Evolutionary conservation across 768 basidiomycete species (phyloP), one percentile per base, ranked within the genome.

Genomic region (Rhodocollybia butyracea): DNA sequence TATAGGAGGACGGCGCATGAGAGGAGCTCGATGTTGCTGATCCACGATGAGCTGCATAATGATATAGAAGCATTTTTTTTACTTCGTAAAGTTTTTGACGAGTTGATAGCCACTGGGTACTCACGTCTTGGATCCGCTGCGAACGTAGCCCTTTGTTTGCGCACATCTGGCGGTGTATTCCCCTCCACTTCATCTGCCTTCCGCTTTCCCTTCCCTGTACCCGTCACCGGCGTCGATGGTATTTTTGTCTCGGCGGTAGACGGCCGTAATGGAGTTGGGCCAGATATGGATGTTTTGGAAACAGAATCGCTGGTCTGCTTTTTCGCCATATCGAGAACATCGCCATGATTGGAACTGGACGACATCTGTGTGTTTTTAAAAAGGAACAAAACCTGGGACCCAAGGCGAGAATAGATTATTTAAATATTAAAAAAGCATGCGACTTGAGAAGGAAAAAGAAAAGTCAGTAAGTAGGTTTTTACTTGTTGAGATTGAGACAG

Each of bases 171-270:
- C 31, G 86, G 86, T 2, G 88, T 87, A 36, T 66, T 68, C 38
- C 72, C 71, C 57, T 84, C 85, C n/a, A 83, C 73, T 60, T 89
- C 88, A 41, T 87, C 85, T 5, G 86, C 87, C 64, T 89, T 90
- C 57, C 88, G 75, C 67, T 90, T 90, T 6, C 85, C 85, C 61
- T 75, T 81, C 31, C 68, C 32, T 21, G 41, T 30, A 27, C 32
- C 34, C 13, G 41, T 7, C 64, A 56, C 66, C 69, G 55, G 75
- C 5, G 41, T 43, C 64, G 57, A 65, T 71, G 55, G 75, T 68
- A 51, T 70, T 68, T 3, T 61, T 56, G 39, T 61, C 61, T 57
- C 71, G 24, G 46, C 29, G 17, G 46, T 17, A 34, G 53, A 12
- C 11, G 53, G 26, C 12, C 53, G 53, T 17, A 46, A 24, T 19